phyloP scores from a whole-genome alignment of 177 flowering plant genomes.

The Tripterygium wilfordii region DNA sequence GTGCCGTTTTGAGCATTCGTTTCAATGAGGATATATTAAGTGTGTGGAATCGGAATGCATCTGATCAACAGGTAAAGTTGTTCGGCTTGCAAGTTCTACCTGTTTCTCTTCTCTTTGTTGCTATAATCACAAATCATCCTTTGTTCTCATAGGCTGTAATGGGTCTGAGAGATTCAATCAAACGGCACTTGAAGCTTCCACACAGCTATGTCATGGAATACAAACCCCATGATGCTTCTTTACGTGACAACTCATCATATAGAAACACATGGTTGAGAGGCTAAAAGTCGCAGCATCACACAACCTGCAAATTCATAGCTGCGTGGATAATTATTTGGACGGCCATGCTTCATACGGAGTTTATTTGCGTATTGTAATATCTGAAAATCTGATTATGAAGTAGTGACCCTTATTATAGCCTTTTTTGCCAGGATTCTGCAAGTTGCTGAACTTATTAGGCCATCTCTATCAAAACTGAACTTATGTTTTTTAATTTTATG shows the following conservation, averaged over 20 bases:
- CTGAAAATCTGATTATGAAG: too few relatives aligned
- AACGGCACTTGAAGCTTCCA: conserved; percentile 86
- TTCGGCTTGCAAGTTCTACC: not conserved
- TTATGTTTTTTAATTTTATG: too few relatives aligned
- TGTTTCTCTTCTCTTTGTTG: not conserved
- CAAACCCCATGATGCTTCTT: conserved; percentile 91
- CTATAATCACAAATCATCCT: not conserved
- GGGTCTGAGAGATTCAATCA: conserved; percentile 85
- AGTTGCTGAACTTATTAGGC: too few relatives aligned
- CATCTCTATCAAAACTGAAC: too few relatives aligned
- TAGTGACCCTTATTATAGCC: too few relatives aligned
- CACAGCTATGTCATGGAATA: conserved; percentile 92
- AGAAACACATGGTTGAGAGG: conserved; percentile 97
- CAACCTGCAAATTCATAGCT: too few relatives aligned
- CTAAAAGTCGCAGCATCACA: too few relatives aligned
- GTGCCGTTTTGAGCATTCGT: conserved; percentile 89
- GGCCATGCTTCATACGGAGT: too few relatives aligned
- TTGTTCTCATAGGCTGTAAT: conserved; percentile 70
- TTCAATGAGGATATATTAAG: conserved; percentile 90
- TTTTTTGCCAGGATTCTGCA: too few relatives aligned
- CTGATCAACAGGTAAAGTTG: conserved; percentile 80
- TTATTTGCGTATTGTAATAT: too few relatives aligned
- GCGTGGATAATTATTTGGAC: too few relatives aligned
- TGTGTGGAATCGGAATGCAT: conserved; percentile 94
- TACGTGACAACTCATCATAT: conserved; percentile 93